Conservation (phyloP, 352 stramenopile genomes). For the Paralagenidium karlingii region DNA sequence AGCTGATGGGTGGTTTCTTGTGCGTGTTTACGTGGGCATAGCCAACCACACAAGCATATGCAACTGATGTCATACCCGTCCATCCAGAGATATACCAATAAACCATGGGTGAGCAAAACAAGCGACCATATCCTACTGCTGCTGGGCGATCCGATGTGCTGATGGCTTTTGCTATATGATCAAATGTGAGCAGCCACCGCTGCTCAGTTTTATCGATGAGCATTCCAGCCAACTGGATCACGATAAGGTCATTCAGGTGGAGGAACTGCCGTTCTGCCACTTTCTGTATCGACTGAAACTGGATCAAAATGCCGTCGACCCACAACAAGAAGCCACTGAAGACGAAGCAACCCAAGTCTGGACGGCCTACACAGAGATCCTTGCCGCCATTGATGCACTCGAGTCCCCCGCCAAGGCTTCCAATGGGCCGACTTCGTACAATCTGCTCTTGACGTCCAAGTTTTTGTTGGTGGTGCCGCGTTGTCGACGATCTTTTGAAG, state of each 20-base stretch:
- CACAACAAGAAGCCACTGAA: no score
- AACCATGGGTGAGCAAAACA: background rate
- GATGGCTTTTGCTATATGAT: no score
- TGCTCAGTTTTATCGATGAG: slow-evolving; percentile 62
- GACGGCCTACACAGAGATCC: slow-evolving; percentile 29
- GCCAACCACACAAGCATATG: slow-evolving; percentile 82
- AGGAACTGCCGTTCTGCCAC: slow-evolving; percentile 57
- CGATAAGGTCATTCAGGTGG: slow-evolving; percentile 29
- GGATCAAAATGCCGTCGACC: no score
- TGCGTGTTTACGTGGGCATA: slow-evolving; percentile 5
- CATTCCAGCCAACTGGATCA: slow-evolving; percentile 8
- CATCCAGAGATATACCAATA: slow-evolving; percentile 35
- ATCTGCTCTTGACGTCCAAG: slow-evolving; percentile 54
- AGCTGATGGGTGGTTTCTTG: background rate
- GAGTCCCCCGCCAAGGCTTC: slow-evolving; percentile 15
- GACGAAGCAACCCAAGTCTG: slow-evolving; percentile 15
- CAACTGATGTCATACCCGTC: slow-evolving; percentile 76
- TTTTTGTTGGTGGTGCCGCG: slow-evolving; percentile 66
- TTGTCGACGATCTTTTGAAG: slow-evolving; percentile 25
- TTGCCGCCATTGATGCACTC: slow-evolving; percentile 23
- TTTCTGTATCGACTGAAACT: slow-evolving; percentile 67
- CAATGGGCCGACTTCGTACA: slow-evolving; percentile 34
- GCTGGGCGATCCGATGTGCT: no score
- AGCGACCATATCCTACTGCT: no score
- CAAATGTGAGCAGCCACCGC: slow-evolving; percentile 52